These are phyloP conservation scores for Leccinum boreale DNA, from an alignment of 768 basidiomycete species.

Conservation along the genomic window DNA sequence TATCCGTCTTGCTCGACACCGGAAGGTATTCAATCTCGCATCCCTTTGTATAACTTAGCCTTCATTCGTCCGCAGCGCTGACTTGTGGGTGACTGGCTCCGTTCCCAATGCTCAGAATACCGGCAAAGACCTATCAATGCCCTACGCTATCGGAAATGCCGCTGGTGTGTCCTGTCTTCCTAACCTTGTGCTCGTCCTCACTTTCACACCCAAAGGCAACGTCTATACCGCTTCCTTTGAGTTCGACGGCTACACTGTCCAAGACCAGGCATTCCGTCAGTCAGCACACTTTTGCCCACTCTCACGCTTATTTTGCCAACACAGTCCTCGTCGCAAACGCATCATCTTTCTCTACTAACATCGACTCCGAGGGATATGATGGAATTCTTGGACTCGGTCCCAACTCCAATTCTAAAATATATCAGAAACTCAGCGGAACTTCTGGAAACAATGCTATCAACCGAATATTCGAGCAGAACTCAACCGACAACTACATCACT, in stretches of 20 bases:
- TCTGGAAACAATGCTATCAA: conserved; percentile 59
- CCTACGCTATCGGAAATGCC: conserved; percentile 70
- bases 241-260: conserved; percentile 56
- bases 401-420: conserved; percentile 64
- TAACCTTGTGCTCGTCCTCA: neutral
- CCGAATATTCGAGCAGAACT: conserved; percentile 61
- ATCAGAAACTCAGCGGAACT: conserved; percentile 46
- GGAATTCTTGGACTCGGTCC: conserved; percentile 81
- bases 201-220: conserved; percentile 40
- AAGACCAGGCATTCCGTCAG: conserved; percentile 67
- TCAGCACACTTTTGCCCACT: conserved; percentile 5
- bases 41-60: neutral
- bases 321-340: conserved; percentile 64
- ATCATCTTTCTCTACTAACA: conserved; percentile 59
- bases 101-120: conserved; percentile 52
- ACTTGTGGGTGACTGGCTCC: conserved; percentile 64
- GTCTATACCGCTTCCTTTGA: conserved; percentile 50
- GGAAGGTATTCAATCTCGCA: conserved; percentile 52
- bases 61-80: conserved; percentile 47
- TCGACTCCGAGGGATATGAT: conserved; percentile 58
- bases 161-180: conserved; percentile 39
- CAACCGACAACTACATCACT: conserved; percentile 61
- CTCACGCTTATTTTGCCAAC: neutral
- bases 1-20: conserved; percentile 70
- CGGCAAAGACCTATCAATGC: conserved; percentile 52